Evolutionary conservation across 2,329 filamentous ascomycete genomes (phyloP), one percentile per base, ranked within the genome.

Genomic region (Aspergillus brasiliensis): DNA sequence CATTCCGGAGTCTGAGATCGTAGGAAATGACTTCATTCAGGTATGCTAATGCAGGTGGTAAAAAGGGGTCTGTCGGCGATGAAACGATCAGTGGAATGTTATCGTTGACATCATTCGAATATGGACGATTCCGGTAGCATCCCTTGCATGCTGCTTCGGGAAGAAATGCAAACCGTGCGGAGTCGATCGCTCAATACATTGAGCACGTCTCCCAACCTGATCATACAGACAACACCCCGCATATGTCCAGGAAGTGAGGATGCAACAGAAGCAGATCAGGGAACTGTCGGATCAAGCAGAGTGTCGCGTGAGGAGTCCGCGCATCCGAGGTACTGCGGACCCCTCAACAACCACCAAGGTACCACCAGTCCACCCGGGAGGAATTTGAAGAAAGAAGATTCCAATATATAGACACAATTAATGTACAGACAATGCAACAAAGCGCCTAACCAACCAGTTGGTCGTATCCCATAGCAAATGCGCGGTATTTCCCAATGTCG

Each of bases 401-500:
- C 25, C 42, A 56, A 47, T 44, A 52, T 38, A 59, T 53, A 58
- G 58, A 34, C 38, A 23, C 34, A 49, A 59, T 61, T 62, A 64
- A 64, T 62, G 54, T 62, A 62, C 57, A 60, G 54, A 60, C 57
- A 58, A 62, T 62, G 59, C 60, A 62, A 56, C 42, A 57, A 53
- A 60, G 60, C 60, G 62, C 62, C 62, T 58, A 56, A 62, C 62
- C 62, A 64, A 64, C 60, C 60, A 62, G 59, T 59, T 62, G 62
- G 60, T 60, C 51, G 59, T 58, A 52, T 62, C 60, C 57, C 54
- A 57, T 58, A 56, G 51, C 52, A 60, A 58, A 52, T 56, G 51
- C 54, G 34, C 56, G 51, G 34, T 37, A n/a, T 57, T 46, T 54
- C 47, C 31, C 56, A 44, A 19, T 38, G 19, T 51, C 55, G 42